A percentile compares a stretch with the other conserved stretches of the same genome.
These are phyloP conservation scores for Fusarium nisikadoi DNA, from an alignment of 2,329 filamentous ascomycete genomes.

Conservation along the genomic window DNA sequence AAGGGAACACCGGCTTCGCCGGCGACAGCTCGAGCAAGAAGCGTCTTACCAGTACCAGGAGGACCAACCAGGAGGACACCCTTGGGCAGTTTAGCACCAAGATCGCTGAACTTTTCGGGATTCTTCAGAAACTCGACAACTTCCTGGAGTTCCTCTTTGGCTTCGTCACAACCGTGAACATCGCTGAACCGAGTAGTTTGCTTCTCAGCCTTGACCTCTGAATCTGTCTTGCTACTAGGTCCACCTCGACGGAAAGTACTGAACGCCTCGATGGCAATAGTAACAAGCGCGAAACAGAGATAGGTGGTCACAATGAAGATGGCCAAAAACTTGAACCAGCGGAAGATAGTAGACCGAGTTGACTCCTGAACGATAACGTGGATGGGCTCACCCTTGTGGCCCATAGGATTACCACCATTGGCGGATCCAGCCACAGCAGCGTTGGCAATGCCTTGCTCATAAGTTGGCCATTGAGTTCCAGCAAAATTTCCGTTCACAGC, in stretches of 20 bases:
- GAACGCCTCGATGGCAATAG: slow-evolving; percentile 83
- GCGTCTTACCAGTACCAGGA: slow-evolving; percentile 96
- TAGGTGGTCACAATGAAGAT: slow-evolving; percentile 84
- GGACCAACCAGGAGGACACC: slow-evolving; percentile 95
- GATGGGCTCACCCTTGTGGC: slow-evolving; percentile 84
- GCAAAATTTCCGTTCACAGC: slow-evolving; percentile 36
- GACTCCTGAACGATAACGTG: slow-evolving; percentile 97
- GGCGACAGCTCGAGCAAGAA: slow-evolving; percentile 93
- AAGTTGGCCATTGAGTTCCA: slow-evolving; percentile 45
- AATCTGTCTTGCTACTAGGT: slow-evolving; percentile 76
- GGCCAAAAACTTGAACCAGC: slow-evolving; percentile 88
- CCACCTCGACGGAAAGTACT: slow-evolving; percentile 76
- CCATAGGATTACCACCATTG: slow-evolving; percentile 56
- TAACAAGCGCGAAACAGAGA: slow-evolving; percentile 80
- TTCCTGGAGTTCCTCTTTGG: slow-evolving; percentile 97
- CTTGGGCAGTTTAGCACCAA: slow-evolving; percentile 96
- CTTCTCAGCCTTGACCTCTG: slow-evolving; percentile 90
- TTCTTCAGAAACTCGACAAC: slow-evolving; percentile 96
- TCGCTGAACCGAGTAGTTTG: slow-evolving; percentile 92
- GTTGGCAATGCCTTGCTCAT: slow-evolving; percentile 46
- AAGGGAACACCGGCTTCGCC: slow-evolving; percentile 98
- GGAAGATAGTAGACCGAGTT: slow-evolving; percentile 80
- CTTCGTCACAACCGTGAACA: slow-evolving; percentile 97
- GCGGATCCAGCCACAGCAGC: slow-evolving; percentile 42
- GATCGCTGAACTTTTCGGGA: slow-evolving; percentile 90